phyloP scores from a whole-genome alignment of 352 stramenopile genomes.

The Globisporangium paddicum region DNA sequence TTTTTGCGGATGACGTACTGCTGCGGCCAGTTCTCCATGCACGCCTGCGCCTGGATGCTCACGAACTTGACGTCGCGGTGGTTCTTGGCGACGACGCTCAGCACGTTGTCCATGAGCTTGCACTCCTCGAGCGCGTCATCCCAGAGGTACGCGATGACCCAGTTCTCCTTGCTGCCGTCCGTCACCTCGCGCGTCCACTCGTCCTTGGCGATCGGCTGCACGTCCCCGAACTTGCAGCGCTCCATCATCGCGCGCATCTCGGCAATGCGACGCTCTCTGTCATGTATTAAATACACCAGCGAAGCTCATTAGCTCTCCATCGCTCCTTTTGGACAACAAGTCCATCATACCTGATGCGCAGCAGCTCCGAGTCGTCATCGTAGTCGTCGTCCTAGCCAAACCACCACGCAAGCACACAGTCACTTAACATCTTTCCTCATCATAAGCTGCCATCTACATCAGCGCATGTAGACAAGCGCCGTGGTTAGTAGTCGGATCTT shows the following conservation, averaged over 20 bases:
- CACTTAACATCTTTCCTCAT: background rate
- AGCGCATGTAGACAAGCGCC: background rate
- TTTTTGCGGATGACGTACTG: slow-evolving; percentile 20
- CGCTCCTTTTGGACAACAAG: no score
- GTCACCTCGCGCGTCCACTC: slow-evolving; percentile 93
- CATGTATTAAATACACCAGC: background rate
- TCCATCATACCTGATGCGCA: slow-evolving; percentile 47
- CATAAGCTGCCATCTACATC: no score
- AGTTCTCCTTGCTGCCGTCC: slow-evolving; percentile 82
- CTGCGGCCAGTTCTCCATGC: slow-evolving; percentile 91
- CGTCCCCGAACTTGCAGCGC: slow-evolving; percentile 85
- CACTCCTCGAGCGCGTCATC: slow-evolving; percentile 86
- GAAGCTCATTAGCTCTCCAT: no score
- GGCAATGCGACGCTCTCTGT: slow-evolving; percentile 75
- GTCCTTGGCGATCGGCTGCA: slow-evolving; percentile 90
- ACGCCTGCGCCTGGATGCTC: slow-evolving; percentile 88
- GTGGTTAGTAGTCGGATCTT: no score
- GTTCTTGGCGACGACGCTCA: slow-evolving; percentile 76
- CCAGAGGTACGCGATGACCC: slow-evolving; percentile 90
- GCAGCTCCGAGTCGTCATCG: slow-evolving; percentile 74
- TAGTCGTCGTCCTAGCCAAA: slow-evolving; percentile 59
- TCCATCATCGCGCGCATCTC: slow-evolving; percentile 83
- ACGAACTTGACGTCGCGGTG: slow-evolving; percentile 93
- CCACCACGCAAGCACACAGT: background rate
- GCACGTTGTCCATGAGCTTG: slow-evolving; percentile 88